phyloP scores from a whole-genome alignment of 768 basidiomycete species.

The Suillus hirtellus region DNA sequence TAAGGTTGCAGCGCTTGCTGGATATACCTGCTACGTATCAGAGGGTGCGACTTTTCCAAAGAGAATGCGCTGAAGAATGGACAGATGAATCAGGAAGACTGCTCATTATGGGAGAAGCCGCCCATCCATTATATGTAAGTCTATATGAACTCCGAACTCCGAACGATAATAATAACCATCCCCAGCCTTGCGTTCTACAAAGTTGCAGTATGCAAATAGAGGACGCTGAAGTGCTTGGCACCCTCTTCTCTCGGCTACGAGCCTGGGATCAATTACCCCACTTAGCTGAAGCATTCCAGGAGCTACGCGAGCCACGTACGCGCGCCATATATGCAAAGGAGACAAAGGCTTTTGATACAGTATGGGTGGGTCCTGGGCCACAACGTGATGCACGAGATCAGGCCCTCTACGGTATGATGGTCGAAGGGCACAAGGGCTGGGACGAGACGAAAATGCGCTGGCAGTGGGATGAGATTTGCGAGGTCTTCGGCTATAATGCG shows the following conservation, averaged over 20 bases:
- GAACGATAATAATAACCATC: slow-evolving; percentile 5
- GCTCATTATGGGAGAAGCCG: slow-evolving; percentile 60
- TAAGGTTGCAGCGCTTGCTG: slow-evolving; percentile 41
- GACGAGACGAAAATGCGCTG: slow-evolving; percentile 49
- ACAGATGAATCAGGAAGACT: slow-evolving; percentile 52
- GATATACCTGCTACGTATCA: slow-evolving; percentile 36
- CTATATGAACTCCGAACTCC: background rate
- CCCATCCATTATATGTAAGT: slow-evolving; percentile 56
- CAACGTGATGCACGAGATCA: slow-evolving; percentile 47
- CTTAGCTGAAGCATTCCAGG: slow-evolving; percentile 58
- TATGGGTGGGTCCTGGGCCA: slow-evolving; percentile 48
- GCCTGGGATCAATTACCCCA: slow-evolving; percentile 48
- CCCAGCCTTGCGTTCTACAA: slow-evolving; percentile 51
- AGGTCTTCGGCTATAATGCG: slow-evolving; percentile 55
- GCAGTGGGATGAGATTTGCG: slow-evolving; percentile 58
- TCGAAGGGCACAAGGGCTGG: slow-evolving; percentile 38
- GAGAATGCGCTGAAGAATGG: slow-evolving; percentile 46
- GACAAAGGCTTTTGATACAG: slow-evolving; percentile 41
- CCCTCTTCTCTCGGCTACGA: slow-evolving; percentile 45
- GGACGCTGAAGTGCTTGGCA: slow-evolving; percentile 35
- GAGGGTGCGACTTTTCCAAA: slow-evolving; percentile 40
- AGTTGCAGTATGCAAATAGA: slow-evolving; percentile 36
- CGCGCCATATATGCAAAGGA: slow-evolving; percentile 46
- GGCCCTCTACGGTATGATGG: slow-evolving; percentile 25
- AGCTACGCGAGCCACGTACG: slow-evolving; percentile 54